Evolutionary conservation across 176 grass and related monocot genomes (phyloP), one percentile per base, ranked within the genome.

Genomic region (Bolboschoenus planiculmis): DNA sequence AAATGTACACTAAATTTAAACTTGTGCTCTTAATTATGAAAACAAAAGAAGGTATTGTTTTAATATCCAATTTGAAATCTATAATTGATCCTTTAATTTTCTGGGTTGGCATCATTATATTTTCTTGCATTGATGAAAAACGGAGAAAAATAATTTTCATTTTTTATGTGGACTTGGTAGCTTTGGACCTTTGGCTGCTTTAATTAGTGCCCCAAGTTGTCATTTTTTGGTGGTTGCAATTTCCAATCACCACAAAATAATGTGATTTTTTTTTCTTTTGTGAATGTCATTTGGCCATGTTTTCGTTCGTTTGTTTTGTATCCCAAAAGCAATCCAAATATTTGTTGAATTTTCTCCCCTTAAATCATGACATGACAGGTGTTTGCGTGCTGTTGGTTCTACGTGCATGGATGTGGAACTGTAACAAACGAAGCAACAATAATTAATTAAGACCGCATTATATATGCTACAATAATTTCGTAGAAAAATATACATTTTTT

Each of bases 191-290:
- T 66, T 3, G 31, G 33, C 34, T 61, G 34, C 78, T 81, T 81
- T 81, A 40, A 61, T 61, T 5, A 61, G 29, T 27, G 18, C 7
- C 10, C 16, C 78, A 36, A 43, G 54, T 80, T 55, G 78, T 20
- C 4, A 53, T 40, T 80, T 65, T 59, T 80, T 80, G 53, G 75
- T 60, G 53, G 53, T 80, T 80, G 53, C 10, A 40, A 4, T 78
- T 59, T 54, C 78, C 78, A 80, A 71, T 43, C 2, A 9, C 2
- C n/a, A 23, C 2, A 36, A 51, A 2, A 18, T 53, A 44, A 26
- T 72, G 39, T 72, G 36, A 23, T 24, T 44, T 71, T 26, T 44
- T 20, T 66, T 11, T 71, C 64, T 63, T 26, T n/a, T 71, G 66
- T 71, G 66, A 71, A 71, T 2, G 66, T 43, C n/a, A 24, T 71